These are phyloP conservation scores for Ustanciosporium gigantosporum DNA, from an alignment of 1,284 basidiomycete species.

Conservation along the genomic window DNA sequence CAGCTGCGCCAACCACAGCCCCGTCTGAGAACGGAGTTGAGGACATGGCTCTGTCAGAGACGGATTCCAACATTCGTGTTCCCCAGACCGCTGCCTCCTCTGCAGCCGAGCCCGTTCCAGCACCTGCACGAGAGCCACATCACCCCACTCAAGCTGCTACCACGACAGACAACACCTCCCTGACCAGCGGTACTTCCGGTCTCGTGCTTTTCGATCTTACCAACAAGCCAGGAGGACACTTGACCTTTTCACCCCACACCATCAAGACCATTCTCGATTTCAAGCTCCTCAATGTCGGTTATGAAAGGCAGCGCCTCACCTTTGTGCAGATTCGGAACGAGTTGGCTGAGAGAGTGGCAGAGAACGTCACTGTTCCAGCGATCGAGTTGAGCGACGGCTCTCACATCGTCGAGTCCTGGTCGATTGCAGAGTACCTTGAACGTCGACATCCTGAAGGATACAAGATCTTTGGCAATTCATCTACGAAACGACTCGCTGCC, in stretches of 20 bases:
- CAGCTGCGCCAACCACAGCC: slow-evolving; percentile 24
- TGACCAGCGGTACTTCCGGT: slow-evolving; percentile 19
- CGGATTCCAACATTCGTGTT: slow-evolving; percentile 27
- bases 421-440: slow-evolving; percentile 44
- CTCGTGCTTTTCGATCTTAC: slow-evolving; percentile 51
- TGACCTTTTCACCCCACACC: slow-evolving; percentile 41
- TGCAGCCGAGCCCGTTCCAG: slow-evolving; percentile 5
- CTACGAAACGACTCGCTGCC: slow-evolving; percentile 33
- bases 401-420: slow-evolving; percentile 48
- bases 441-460: slow-evolving; percentile 27
- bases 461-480: slow-evolving; percentile 28
- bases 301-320: slow-evolving; percentile 45
- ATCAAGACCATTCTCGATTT: slow-evolving; percentile 49
- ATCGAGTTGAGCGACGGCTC: slow-evolving; percentile 40
- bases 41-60: slow-evolving; percentile 22
- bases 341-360: slow-evolving; percentile 24
- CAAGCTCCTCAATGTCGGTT: slow-evolving; percentile 44
- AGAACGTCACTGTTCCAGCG: slow-evolving; percentile 48
- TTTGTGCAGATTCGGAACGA: slow-evolving; percentile 50
- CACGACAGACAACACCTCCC: slow-evolving; percentile 17
- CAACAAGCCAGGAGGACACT: slow-evolving; percentile 12
- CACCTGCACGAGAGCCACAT: slow-evolving; percentile 10
- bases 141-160: slow-evolving; percentile 4
- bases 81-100: slow-evolving; percentile 1
- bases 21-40: slow-evolving; percentile 23